These are phyloP conservation scores for Botrytis hyacinthi DNA, from an alignment of 2,329 filamentous ascomycete genomes.

Conservation along the genomic window DNA sequence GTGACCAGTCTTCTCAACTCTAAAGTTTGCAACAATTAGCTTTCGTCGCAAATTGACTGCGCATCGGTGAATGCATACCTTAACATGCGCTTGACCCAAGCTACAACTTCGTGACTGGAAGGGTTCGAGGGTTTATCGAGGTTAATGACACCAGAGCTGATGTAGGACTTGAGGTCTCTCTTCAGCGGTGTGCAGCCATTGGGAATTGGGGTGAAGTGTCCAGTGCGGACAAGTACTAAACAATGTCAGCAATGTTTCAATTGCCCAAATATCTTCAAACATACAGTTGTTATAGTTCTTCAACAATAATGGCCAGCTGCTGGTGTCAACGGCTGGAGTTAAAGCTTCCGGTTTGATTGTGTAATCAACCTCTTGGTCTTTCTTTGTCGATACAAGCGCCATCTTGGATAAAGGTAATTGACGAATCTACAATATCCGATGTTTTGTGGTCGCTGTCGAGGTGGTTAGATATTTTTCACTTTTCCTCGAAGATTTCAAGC, in stretches of 20 bases:
- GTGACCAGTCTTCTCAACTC: slow-evolving; percentile 95
- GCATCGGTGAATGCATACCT: slow-evolving; percentile 53
- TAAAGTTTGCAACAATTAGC: slow-evolving; percentile 39
- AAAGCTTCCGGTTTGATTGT: slow-evolving; percentile 89
- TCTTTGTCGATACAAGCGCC: slow-evolving; percentile 49
- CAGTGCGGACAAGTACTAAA: slow-evolving; percentile 84
- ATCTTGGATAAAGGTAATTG: slow-evolving; percentile 36
- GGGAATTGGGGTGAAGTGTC: slow-evolving; percentile 95
- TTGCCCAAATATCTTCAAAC: slow-evolving; percentile 40
- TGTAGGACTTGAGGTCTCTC: slow-evolving; percentile 94
- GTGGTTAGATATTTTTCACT: slow-evolving; percentile 16
- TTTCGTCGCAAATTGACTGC: not conserved
- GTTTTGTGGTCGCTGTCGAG: slow-evolving; percentile 14
- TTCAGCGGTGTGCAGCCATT: slow-evolving; percentile 87
- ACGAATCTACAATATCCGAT: slow-evolving; percentile 18
- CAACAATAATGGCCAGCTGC: slow-evolving; percentile 87
- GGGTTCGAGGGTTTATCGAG: slow-evolving; percentile 97
- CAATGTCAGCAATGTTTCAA: slow-evolving; percentile 29
- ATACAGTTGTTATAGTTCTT: slow-evolving; percentile 93
- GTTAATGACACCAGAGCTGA: slow-evolving; percentile 97
- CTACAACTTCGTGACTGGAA: slow-evolving; percentile 96
- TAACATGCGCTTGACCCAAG: slow-evolving; percentile 98
- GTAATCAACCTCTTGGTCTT: slow-evolving; percentile 63
- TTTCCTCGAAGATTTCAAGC: slow-evolving; percentile 22
- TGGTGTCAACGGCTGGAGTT: slow-evolving; percentile 77